Evolutionary conservation across 805 yeast species (phyloP).

Genomic region (Nematodospora valgi): DNA sequence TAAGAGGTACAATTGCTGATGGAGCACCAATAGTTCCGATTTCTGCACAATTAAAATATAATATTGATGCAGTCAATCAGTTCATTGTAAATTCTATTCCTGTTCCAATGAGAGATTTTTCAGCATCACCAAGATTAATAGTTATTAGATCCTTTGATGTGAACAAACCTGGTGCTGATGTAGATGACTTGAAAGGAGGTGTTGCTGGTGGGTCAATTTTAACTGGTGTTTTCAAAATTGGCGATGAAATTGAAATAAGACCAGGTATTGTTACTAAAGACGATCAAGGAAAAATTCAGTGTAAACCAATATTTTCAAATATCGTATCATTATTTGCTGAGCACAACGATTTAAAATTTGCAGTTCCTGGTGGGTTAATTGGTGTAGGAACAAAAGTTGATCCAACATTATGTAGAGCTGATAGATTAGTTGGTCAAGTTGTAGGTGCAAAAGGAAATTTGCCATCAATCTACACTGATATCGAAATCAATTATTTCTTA

Average conservation of each 20-base stretch:
- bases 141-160: slow-evolving; percentile 98
- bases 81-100: slow-evolving; percentile 94
- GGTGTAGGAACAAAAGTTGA: slow-evolving; percentile 99
- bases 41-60: slow-evolving; percentile 97
- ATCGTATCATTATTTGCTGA: slow-evolving; percentile 95
- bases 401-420: slow-evolving; percentile 98
- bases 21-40: slow-evolving; percentile 99
- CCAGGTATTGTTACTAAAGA: slow-evolving; percentile 99
- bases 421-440: slow-evolving; percentile 98
- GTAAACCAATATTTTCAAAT: slow-evolving; percentile 92
- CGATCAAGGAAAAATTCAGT: slow-evolving; percentile 81
- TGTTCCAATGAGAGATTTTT: slow-evolving; percentile 92
- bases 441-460: slow-evolving; percentile 96
- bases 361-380: slow-evolving; percentile 99
- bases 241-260: slow-evolving; percentile 97
- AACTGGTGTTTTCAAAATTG: slow-evolving; percentile 94
- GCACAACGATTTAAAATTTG: slow-evolving; percentile 95
- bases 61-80: slow-evolving; percentile 97
- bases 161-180: slow-evolving; percentile 97
- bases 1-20: slow-evolving; percentile 97
- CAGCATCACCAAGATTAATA: slow-evolving; percentile 89
- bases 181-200: slow-evolving; percentile 97
- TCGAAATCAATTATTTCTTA: slow-evolving; percentile 94
- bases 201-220: slow-evolving; percentile 99
- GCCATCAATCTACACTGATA: slow-evolving; percentile 95